Conservation (phyloP, 2,329 filamentous ascomycete genomes). For the Xylariaceae sp. region DNA sequence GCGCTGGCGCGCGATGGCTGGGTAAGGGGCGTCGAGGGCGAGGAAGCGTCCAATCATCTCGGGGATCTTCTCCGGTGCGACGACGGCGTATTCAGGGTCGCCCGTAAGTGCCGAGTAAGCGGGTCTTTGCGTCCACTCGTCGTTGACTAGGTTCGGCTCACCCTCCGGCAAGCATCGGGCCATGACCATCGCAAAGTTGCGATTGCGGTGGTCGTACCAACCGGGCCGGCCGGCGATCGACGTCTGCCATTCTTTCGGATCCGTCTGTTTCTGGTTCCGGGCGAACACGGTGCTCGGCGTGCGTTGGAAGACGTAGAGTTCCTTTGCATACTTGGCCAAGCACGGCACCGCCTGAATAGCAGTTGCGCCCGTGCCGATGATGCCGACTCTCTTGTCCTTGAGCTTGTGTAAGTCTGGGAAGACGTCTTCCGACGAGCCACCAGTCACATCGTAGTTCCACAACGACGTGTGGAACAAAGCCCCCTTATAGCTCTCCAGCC, state of each 20-base stretch:
- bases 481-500: conserved; percentile 39
- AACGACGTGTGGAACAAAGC: conserved; percentile 42
- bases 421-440: conserved; percentile 35
- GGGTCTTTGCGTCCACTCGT: conserved; percentile 43
- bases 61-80: conserved; percentile 34
- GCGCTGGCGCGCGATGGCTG: conserved; percentile 42
- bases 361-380: conserved; percentile 48
- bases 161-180: conserved; percentile 25
- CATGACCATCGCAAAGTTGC: conserved; percentile 40
- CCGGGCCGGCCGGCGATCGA: conserved; percentile 35
- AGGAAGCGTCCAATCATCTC: conserved; percentile 36
- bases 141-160: conserved; percentile 40
- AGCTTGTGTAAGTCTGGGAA: conserved; percentile 40
- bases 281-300: conserved; percentile 38
- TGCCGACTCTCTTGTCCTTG: conserved; percentile 41
- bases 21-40: conserved; percentile 38
- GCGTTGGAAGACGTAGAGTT: conserved; percentile 53
- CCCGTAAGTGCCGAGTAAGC: conserved; percentile 38
- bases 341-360: conserved; percentile 42
- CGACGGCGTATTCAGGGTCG: conserved; percentile 29
- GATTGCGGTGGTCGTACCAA: conserved; percentile 45
- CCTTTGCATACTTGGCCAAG: conserved; percentile 42
- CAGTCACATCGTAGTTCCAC: conserved; percentile 42
- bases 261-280: conserved; percentile 27
- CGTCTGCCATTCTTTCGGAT: conserved; percentile 38